These are phyloP conservation scores for Beta lomatogona DNA, from an alignment of 179 eudicot species.

Conservation along the genomic window DNA sequence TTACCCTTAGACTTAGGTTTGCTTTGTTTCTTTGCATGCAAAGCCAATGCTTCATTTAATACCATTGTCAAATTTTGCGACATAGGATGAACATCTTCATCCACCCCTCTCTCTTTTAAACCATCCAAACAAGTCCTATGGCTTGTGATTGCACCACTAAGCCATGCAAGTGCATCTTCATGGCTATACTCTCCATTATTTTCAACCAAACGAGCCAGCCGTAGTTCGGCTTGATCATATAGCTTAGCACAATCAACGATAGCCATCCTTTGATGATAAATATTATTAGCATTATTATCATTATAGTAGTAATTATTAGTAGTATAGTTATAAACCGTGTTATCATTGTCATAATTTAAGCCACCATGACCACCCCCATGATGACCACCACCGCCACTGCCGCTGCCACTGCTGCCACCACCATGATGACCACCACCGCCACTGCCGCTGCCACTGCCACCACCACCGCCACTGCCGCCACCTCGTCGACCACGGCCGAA, in stretches of 20 bases:
- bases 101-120: slow-evolving; percentile 44
- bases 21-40: slow-evolving; percentile 27
- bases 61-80: slow-evolving; percentile 49
- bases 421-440: neutral
- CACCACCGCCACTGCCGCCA: neutral
- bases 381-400: neutral
- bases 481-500: neutral
- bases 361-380: slow-evolving; percentile 4
- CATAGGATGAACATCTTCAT: slow-evolving; percentile 24
- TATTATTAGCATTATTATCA: neutral
- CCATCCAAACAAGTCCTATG: slow-evolving; percentile 78
- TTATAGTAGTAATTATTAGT: neutral
- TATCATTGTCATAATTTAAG: neutral
- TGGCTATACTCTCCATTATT: slow-evolving; percentile 3
- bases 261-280: slow-evolving; percentile 20
- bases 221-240: slow-evolving; percentile 51
- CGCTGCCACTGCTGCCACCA: neutral
- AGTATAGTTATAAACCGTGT: neutral
- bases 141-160: slow-evolving; percentile 60
- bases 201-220: slow-evolving; percentile 38
- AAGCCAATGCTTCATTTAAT: slow-evolving; percentile 32
- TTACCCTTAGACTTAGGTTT: slow-evolving; percentile 22
- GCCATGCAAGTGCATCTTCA: slow-evolving; percentile 65
- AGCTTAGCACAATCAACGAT: slow-evolving; percentile 57
- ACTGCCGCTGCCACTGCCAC: neutral